A percentile compares a stretch with the other conserved stretches of the same genome.
Conservation (phyloP, 768 basidiomycete genomes). For the Tylopilus sp. region DNA sequence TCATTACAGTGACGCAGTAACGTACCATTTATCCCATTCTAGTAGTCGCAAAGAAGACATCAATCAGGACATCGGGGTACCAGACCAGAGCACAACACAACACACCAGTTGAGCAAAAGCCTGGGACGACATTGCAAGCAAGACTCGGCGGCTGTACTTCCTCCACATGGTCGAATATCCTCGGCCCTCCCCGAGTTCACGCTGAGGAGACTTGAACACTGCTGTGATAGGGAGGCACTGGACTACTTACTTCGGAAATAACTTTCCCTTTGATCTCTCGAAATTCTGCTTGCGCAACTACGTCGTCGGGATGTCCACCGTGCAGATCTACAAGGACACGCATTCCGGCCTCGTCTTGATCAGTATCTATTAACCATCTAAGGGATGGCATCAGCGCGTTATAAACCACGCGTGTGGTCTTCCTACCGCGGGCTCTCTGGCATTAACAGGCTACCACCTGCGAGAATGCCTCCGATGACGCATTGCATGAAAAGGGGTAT, state of each 20-base stretch:
- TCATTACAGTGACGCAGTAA: conserved; percentile 1
- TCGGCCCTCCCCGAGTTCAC: conserved; percentile 69
- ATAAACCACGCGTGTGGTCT: background rate
- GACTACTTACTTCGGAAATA: conserved; percentile 53
- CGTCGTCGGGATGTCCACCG: conserved; percentile 70
- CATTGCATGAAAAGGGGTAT: conserved; percentile 87
- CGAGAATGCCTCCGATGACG: conserved; percentile 78
- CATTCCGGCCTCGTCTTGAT: conserved; percentile 80
- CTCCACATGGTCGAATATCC: conserved; percentile 83
- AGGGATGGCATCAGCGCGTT: conserved; percentile 5
- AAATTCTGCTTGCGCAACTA: conserved; percentile 76
- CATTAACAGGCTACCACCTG: conserved; percentile 73
- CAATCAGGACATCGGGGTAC: background rate
- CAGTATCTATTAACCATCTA: conserved; percentile 89
- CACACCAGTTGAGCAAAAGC: conserved; percentile 91
- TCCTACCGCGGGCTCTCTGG: conserved; percentile 85
- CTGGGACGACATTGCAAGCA: conserved; percentile 94
- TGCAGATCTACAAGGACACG: conserved; percentile 85
- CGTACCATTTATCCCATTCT: conserved; percentile 95
- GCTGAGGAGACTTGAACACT: conserved; percentile 39
- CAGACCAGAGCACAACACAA: conserved; percentile 10
- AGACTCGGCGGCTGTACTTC: conserved; percentile 79
- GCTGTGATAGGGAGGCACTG: background rate
- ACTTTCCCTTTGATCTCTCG: conserved; percentile 85
- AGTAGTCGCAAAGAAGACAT: conserved; percentile 1